phyloP scores from a whole-genome alignment of 148 eudicot genomes.

The Dysphania ambrosioides region DNA sequence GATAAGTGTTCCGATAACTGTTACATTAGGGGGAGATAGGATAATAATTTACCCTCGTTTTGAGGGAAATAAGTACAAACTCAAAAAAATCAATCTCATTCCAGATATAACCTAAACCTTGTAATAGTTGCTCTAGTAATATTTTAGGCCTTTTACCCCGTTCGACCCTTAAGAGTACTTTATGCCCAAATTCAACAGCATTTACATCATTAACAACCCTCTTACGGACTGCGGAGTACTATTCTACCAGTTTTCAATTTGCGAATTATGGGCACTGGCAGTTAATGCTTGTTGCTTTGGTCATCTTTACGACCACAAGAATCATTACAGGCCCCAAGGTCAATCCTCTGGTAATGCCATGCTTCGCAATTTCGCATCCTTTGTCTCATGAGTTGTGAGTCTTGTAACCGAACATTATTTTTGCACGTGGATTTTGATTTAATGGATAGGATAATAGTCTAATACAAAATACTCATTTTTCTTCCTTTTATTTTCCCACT shows the following conservation, averaged over 20 bases:
- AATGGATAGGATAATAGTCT: not conserved
- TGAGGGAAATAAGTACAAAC: too few relatives aligned
- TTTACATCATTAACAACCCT: not conserved
- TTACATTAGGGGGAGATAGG: too few relatives aligned
- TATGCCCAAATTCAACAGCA: not conserved
- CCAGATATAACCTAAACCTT: too few relatives aligned
- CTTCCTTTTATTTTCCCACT: too few relatives aligned
- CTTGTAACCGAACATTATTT: not conserved
- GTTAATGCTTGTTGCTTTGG: not conserved
- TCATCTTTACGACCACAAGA: not conserved
- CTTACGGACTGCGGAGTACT: not conserved
- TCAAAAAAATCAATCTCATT: too few relatives aligned
- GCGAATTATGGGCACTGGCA: slow-evolving; percentile 2
- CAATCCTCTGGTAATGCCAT: not conserved
- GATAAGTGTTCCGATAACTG: too few relatives aligned
- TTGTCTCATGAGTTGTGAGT: not conserved
- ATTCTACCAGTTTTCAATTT: too few relatives aligned
- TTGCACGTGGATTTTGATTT: slow-evolving; percentile 2
- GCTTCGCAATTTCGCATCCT: not conserved
- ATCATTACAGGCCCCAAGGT: not conserved
- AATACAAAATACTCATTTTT: too few relatives aligned
- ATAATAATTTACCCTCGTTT: too few relatives aligned
- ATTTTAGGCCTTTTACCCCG: too few relatives aligned
- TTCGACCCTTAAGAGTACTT: not conserved
- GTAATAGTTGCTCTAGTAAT: too few relatives aligned